Evolutionary conservation across 805 yeast genomes (phyloP).

Genomic region (Groenewaldozyma salmanticensis): DNA sequence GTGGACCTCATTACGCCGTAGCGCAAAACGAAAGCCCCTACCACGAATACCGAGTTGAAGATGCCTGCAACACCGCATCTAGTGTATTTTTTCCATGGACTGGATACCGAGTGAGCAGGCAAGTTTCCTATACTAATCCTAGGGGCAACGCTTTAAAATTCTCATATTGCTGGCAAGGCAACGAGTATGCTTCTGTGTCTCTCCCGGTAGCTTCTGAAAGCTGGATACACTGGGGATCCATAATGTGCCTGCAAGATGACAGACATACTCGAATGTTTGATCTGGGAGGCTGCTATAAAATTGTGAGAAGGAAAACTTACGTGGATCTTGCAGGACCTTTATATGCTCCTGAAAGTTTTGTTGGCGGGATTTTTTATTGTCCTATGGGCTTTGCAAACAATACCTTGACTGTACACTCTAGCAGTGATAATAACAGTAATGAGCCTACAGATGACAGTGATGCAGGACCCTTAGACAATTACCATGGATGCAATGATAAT

Average conservation of each 20-base stretch:
- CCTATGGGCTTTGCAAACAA: not conserved
- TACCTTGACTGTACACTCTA: no score
- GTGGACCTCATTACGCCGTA: no score
- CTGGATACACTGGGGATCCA: constrained; percentile 10
- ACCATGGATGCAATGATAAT: constrained; percentile 4
- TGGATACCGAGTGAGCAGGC: constrained; percentile 13
- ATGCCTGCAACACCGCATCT: constrained; percentile 13
- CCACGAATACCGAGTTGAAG: constrained; percentile 9
- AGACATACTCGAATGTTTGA: constrained; percentile 1
- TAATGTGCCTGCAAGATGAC: constrained; percentile 6
- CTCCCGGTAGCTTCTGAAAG: not conserved
- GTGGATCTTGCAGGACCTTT: constrained; percentile 36
- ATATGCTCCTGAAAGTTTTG: constrained; percentile 46
- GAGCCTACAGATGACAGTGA: not conserved
- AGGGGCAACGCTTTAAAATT: constrained; percentile 4
- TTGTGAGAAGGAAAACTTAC: constrained; percentile 48
- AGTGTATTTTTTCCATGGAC: constrained; percentile 16
- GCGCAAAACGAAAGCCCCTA: constrained; percentile 10
- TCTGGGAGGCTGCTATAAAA: constrained; percentile 36
- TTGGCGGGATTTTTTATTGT: constrained; percentile 57
- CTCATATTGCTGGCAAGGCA: constrained; percentile 10
- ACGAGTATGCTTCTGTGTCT: constrained; percentile 6
- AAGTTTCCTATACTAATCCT: not conserved
- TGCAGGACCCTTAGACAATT: no score
- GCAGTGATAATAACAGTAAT: not conserved